phyloP scores from a whole-genome alignment of 139 green algal species.

The Medakamo hakoo region DNA sequence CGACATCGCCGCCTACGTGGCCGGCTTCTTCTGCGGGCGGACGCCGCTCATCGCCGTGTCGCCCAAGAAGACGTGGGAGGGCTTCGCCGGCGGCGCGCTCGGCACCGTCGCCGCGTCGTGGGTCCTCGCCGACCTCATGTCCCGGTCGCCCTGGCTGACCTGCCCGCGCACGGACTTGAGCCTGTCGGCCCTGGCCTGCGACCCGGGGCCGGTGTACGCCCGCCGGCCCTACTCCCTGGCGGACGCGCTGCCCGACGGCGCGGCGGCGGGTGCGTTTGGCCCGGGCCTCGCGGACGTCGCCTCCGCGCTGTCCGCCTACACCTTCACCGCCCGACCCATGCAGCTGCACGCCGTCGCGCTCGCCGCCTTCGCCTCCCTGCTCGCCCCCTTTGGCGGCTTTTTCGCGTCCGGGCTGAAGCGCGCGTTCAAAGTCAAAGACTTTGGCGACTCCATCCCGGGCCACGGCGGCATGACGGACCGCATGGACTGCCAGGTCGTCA shows the following conservation, averaged over 20 bases:
- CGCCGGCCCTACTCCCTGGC: neutral
- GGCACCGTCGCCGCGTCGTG: conserved; percentile 66
- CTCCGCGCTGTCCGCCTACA: neutral
- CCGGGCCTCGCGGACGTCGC: neutral
- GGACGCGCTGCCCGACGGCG: conserved; percentile 2
- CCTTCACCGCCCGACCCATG: conserved; percentile 21
- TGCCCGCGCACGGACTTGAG: conserved; percentile 49
- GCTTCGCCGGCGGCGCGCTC: conserved; percentile 79
- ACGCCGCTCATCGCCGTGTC: conserved; percentile 96
- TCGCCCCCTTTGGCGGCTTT: conserved; percentile 96
- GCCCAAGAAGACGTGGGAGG: conserved; percentile 99
- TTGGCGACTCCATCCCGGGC: conserved; percentile 92
- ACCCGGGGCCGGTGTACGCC: neutral
- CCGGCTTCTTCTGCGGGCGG: conserved; percentile 80
- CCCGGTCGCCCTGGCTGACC: conserved; percentile 68
- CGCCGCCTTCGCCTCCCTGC: conserved; percentile 79
- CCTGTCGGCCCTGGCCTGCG: neutral
- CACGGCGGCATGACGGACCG: conserved; percentile 96
- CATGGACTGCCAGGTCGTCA: conserved; percentile 97
- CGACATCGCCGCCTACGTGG: conserved; percentile 90
- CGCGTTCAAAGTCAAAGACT: conserved; percentile 97
- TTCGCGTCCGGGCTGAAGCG: conserved; percentile 97
- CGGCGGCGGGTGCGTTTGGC: neutral
- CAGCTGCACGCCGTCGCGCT: conserved; percentile 53
- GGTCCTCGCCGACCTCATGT: conserved; percentile 44